Percentiles rank a stretch among this genome's conserved stretches.
These are phyloP conservation scores for Candida sanyiensis DNA, from an alignment of 805 yeast genomes.

Conservation along the genomic window DNA sequence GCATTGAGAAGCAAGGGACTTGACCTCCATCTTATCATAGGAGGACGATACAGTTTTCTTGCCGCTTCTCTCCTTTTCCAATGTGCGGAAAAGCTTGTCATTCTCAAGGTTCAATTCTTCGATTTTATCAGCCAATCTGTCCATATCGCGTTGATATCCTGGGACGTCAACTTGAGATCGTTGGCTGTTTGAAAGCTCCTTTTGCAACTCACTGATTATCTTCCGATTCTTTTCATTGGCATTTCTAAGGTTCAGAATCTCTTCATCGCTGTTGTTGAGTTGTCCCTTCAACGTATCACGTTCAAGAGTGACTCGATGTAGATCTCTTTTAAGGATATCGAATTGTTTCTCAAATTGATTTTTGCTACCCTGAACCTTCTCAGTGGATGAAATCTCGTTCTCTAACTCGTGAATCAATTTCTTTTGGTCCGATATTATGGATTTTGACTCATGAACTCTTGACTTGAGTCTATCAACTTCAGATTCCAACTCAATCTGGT, in stretches of 20 bases:
- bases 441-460: conserved; percentile 18
- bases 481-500: conserved; percentile 14
- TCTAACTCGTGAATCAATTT: conserved; percentile 22
- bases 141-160: conserved; percentile 29
- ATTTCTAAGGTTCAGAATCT: conserved; percentile 22
- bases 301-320: conserved; percentile 23
- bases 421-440: conserved; percentile 20
- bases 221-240: conserved; percentile 28
- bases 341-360: conserved; percentile 15
- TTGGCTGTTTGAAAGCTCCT: conserved; percentile 8
- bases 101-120: conserved; percentile 34
- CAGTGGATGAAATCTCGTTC: conserved; percentile 15
- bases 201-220: conserved; percentile 20
- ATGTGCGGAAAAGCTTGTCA: conserved; percentile 31
- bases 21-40: conserved; percentile 34
- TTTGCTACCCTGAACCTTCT: conserved; percentile 16
- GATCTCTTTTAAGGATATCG: conserved; percentile 27
- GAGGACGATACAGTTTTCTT: conserved; percentile 15
- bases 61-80: conserved; percentile 28
- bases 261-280: conserved; percentile 18
- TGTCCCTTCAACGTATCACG: conserved; percentile 22
- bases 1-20: conserved; percentile 31
- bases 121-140: conserved; percentile 27
- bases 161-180: conserved; percentile 8
- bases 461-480: conserved; percentile 14